Evolutionary conservation across 75 land plant genomes (phyloP).

Genomic region (Chamaecyparis obtusa): DNA sequence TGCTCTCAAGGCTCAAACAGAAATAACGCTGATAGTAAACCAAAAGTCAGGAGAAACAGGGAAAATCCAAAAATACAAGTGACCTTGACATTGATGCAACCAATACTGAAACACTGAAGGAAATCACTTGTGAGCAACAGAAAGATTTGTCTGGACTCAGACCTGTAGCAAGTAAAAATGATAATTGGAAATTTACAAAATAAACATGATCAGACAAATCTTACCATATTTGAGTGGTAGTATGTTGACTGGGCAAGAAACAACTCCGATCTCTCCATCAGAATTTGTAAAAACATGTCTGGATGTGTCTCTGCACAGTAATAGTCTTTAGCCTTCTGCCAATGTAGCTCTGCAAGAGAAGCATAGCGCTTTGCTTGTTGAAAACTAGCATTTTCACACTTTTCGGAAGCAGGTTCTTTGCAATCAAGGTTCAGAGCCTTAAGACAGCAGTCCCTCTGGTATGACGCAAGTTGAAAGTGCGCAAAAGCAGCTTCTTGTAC

Average conservation of each 20-base stretch:
- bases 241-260: constrained; percentile 40
- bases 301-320: constrained; percentile 78
- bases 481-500: constrained; percentile 93
- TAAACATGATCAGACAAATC: constrained; percentile 8
- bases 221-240: constrained; percentile 58
- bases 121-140: background rate
- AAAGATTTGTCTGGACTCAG: background rate
- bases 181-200: background rate
- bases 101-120: background rate
- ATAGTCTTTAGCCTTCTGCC: constrained; percentile 77
- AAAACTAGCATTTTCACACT: constrained; percentile 31
- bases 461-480: constrained; percentile 86
- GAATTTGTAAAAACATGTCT: constrained; percentile 80
- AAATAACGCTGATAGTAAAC: background rate
- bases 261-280: constrained; percentile 72
- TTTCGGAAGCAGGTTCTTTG: constrained; percentile 26
- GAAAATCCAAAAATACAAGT: background rate
- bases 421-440: constrained; percentile 44
- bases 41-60: background rate
- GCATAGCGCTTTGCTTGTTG: constrained; percentile 79
- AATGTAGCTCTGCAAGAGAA: constrained; percentile 82
- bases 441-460: constrained; percentile 74
- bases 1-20: background rate
- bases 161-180: background rate
- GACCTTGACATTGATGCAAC: background rate